A percentile compares a stretch with the other conserved stretches of the same genome.
Conservation (phyloP, 352 stramenopile species). For the Pythium grandisporangium region DNA sequence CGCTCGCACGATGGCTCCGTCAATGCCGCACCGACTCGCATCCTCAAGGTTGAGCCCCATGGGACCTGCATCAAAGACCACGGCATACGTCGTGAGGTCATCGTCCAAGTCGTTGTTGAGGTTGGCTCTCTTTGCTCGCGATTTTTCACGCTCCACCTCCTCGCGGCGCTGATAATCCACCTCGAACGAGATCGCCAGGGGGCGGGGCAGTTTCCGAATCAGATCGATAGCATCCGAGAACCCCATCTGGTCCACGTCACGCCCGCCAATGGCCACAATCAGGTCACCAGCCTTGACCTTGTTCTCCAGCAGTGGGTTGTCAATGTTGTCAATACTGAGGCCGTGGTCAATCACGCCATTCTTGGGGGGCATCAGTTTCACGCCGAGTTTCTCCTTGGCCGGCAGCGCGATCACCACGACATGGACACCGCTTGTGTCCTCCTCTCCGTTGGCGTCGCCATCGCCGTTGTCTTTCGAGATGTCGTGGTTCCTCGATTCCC, state of each 20-base stretch:
- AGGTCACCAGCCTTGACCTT: constrained; percentile 76
- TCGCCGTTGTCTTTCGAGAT: not conserved
- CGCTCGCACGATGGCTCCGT: constrained; percentile 69
- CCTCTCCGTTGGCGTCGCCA: not conserved
- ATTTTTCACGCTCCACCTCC: constrained; percentile 48
- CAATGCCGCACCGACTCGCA: constrained; percentile 72
- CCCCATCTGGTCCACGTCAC: constrained; percentile 67
- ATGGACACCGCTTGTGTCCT: constrained; percentile 4
- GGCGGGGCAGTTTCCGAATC: constrained; percentile 74
- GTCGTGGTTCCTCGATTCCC: not conserved
- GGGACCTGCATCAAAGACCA: constrained; percentile 77
- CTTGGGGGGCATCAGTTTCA: constrained; percentile 81
- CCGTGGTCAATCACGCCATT: constrained; percentile 74
- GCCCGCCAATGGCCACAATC: constrained; percentile 77
- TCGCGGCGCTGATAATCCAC: constrained; percentile 58
- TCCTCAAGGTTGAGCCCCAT: constrained; percentile 85
- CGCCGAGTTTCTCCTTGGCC: constrained; percentile 78
- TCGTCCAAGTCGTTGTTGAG: constrained; percentile 67
- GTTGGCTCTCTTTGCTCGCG: constrained; percentile 42
- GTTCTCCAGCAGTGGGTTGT: constrained; percentile 76
- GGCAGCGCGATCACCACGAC: constrained; percentile 76
- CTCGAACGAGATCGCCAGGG: constrained; percentile 76
- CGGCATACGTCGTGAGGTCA: constrained; percentile 73
- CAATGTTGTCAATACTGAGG: constrained; percentile 82
- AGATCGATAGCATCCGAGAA: constrained; percentile 79